phyloP scores from a whole-genome alignment of 805 yeast genomes.

The Metschnikowia borealis region DNA sequence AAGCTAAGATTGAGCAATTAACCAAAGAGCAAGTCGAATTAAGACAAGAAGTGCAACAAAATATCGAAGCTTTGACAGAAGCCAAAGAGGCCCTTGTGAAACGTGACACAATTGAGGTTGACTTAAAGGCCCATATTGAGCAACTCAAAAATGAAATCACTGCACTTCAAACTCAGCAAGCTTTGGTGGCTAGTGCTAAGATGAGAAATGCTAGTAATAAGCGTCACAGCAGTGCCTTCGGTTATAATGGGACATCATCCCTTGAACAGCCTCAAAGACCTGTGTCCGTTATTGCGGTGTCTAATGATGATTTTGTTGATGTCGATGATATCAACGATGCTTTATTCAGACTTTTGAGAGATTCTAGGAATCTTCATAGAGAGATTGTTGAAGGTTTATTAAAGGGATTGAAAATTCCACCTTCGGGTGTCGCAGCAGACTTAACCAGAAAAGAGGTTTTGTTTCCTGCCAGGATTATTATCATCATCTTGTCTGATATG shows the following conservation, averaged over 20 bases:
- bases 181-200: constrained; percentile 32
- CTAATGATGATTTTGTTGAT: constrained; percentile 49
- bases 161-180: constrained; percentile 37
- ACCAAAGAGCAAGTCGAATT: constrained; percentile 57
- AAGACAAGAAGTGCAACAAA: constrained; percentile 58
- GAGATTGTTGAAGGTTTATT: constrained; percentile 86
- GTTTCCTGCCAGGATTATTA: constrained; percentile 93
- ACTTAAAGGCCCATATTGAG: constrained; percentile 58
- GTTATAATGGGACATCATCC: constrained; percentile 30
- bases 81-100: constrained; percentile 58
- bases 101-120: constrained; percentile 61
- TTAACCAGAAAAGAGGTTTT: constrained; percentile 84
- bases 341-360: constrained; percentile 64
- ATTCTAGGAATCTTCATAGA: constrained; percentile 66
- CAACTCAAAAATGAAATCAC: constrained; percentile 51
- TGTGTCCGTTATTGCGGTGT: constrained; percentile 58
- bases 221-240: constrained; percentile 38
- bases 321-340: constrained; percentile 73
- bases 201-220: constrained; percentile 33
- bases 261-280: constrained; percentile 48
- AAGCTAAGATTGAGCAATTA: constrained; percentile 55
- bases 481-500: constrained; percentile 91
- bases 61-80: constrained; percentile 56
- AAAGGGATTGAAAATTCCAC: constrained; percentile 80
- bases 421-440: constrained; percentile 78